These are phyloP conservation scores for Encephalitozoon romaleae DNA, from an alignment of 371 early-diverging fungal species.

Conservation along the genomic window DNA sequence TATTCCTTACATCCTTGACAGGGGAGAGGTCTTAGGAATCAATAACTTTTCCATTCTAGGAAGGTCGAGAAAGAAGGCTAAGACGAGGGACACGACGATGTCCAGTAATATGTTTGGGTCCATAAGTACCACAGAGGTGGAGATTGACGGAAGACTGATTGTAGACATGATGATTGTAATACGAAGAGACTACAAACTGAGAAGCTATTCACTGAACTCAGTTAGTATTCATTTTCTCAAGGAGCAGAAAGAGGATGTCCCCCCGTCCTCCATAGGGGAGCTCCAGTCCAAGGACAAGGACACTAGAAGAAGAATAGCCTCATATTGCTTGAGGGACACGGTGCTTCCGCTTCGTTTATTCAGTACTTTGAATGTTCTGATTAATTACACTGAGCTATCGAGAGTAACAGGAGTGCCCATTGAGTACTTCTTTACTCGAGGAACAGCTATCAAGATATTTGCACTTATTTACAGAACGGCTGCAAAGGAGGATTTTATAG, in stretches of 20 bases:
- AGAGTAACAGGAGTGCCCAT: conserved; percentile 89
- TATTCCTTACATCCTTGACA: conserved; percentile 86
- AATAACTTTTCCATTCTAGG: conserved; percentile 73
- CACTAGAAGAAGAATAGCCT: conserved; percentile 85
- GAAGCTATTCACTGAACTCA: conserved; percentile 89
- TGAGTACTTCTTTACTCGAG: conserved; percentile 83
- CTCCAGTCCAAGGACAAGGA: conserved; percentile 84
- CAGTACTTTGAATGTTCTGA: conserved; percentile 86
- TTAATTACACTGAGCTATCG: conserved; percentile 96
- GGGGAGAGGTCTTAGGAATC: conserved; percentile 70
- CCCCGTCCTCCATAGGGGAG: conserved; percentile 88
- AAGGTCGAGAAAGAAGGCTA: conserved; percentile 64
- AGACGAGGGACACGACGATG: conserved; percentile 72
- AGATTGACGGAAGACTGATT: conserved; percentile 83
- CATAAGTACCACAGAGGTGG: conserved; percentile 74
- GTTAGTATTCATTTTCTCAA: conserved; percentile 89
- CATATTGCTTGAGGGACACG: conserved; percentile 96
- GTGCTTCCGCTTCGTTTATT: conserved; percentile 84
- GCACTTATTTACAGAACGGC: conserved; percentile 88
- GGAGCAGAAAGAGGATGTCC: conserved; percentile 99
- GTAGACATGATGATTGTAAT: conserved; percentile 88
- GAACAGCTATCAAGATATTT: conserved; percentile 91
- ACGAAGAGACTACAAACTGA: conserved; percentile 86
- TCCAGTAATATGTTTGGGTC: conserved; percentile 82
- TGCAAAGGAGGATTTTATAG: conserved; percentile 70